A percentile compares a stretch with the other conserved stretches of the same genome.
phyloP scores from a whole-genome alignment of 2,329 filamentous ascomycete genomes.

The Alternaria ethzedia region DNA sequence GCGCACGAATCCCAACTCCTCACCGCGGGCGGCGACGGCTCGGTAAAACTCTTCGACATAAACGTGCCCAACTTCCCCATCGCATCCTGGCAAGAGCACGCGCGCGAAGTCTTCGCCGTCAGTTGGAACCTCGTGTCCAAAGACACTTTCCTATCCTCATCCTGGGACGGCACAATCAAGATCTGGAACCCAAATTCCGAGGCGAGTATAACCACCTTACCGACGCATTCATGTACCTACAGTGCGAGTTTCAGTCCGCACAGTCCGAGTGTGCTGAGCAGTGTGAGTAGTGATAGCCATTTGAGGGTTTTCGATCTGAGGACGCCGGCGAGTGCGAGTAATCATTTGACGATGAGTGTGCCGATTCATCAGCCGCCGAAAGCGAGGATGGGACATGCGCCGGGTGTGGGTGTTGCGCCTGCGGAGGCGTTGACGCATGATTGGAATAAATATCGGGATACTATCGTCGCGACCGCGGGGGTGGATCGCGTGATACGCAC shows the following conservation, averaged over 20 bases:
- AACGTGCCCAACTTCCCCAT: slow-evolving; percentile 82
- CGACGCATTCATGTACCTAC: slow-evolving; percentile 93
- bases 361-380: slow-evolving; percentile 77
- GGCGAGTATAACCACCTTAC: slow-evolving; percentile 81
- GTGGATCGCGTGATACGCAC: slow-evolving; percentile 87
- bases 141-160: slow-evolving; percentile 86
- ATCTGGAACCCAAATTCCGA: slow-evolving; percentile 86
- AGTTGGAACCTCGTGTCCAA: slow-evolving; percentile 93
- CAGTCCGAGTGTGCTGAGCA: slow-evolving; percentile 82
- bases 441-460: slow-evolving; percentile 97
- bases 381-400: slow-evolving; percentile 53
- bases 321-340: slow-evolving; percentile 82
- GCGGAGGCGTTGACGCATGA: slow-evolving; percentile 91
- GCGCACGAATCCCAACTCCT: slow-evolving; percentile 94
- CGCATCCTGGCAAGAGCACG: slow-evolving; percentile 91
- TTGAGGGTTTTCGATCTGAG: slow-evolving; percentile 91
- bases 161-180: slow-evolving; percentile 96
- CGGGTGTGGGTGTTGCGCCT: slow-evolving; percentile 61
- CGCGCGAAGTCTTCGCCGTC: slow-evolving; percentile 89
- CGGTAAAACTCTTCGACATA: slow-evolving; percentile 91
- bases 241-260: slow-evolving; percentile 89
- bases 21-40: slow-evolving; percentile 89
- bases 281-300: slow-evolving; percentile 87
- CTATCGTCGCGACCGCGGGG: slow-evolving; percentile 83
- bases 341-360: slow-evolving; percentile 83